A percentile compares a stretch with the other conserved stretches of the same genome.
These are phyloP conservation scores for Aurantiochytrium sp. DNA, from an alignment of 108 stramenopile species.

Conservation along the genomic window DNA sequence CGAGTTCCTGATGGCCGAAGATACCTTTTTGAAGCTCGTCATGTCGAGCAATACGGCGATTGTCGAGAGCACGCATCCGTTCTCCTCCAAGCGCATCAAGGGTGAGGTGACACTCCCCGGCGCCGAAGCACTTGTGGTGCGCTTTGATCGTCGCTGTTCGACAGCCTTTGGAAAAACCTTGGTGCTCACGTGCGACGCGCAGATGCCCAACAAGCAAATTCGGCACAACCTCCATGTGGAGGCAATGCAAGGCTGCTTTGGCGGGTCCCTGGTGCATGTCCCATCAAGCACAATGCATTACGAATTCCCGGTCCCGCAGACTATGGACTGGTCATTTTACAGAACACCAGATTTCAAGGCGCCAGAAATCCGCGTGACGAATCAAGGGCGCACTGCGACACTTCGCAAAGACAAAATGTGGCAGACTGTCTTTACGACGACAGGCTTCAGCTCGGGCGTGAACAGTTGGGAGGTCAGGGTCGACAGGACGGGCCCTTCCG, in stretches of 20 bases:
- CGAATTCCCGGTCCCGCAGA: not conserved
- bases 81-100: not conserved
- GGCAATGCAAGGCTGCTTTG: constrained; percentile 11
- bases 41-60: not conserved
- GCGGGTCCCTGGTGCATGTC: not conserved
- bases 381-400: not conserved
- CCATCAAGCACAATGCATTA: constrained; percentile 2
- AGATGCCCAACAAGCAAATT: not conserved
- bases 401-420: not conserved
- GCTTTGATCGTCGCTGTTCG: not conserved
- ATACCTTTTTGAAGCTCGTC: constrained; percentile 7
- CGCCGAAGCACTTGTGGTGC: constrained; percentile 8
- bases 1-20: constrained; percentile 6
- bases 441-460: not conserved
- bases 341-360: not conserved
- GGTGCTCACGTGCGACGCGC: not conserved
- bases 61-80: not conserved
- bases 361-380: not conserved
- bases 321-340: not conserved
- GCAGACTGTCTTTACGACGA: constrained; percentile 2
- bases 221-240: not conserved
- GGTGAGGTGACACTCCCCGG: constrained; percentile 15
- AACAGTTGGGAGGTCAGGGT: constrained; percentile 1
- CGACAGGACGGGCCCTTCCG: constrained; percentile 9
- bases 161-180: constrained; percentile 9